These are phyloP conservation scores for Phytophthora cryptogea DNA, from an alignment of 352 stramenopile species.

Conservation along the genomic window DNA sequence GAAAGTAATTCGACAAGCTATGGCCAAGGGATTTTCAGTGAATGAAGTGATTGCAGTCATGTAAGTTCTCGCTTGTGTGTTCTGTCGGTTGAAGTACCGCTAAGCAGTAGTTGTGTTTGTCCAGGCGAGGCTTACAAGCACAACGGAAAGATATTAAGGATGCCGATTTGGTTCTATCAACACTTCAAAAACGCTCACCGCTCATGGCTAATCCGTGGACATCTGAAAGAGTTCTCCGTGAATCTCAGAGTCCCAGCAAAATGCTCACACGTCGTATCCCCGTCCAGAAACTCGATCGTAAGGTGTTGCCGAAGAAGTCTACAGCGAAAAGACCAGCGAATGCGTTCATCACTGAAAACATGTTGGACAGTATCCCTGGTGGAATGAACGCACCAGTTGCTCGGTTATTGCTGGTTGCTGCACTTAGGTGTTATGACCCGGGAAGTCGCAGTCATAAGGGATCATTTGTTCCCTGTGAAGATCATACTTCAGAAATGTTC, in stretches of 20 bases:
- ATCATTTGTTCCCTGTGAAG: conserved; percentile 41
- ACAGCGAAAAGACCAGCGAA: conserved; percentile 4
- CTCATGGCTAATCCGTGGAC: conserved; percentile 65
- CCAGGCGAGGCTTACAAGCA: conserved; percentile 56
- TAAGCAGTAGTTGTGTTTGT: neutral
- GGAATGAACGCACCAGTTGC: conserved; percentile 54
- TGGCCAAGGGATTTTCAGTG: conserved; percentile 54
- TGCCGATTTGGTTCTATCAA: conserved; percentile 39
- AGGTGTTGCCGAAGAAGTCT: conserved; percentile 1
- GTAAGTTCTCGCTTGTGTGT: conserved; percentile 28
- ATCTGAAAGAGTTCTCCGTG: conserved; percentile 39
- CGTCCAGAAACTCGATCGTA: neutral
- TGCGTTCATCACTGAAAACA: conserved; percentile 44
- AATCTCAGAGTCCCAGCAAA: conserved; percentile 11
- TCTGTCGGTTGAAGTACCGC: neutral
- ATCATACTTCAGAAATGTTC: conserved; percentile 42
- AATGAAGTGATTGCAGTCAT: conserved; percentile 60
- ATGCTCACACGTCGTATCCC: neutral
- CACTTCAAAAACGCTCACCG: conserved; percentile 46
- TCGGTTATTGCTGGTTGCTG: conserved; percentile 51
- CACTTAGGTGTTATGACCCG: conserved; percentile 53
- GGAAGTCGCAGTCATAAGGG: conserved; percentile 33
- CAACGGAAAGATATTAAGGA: conserved; percentile 51
- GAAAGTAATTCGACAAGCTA: conserved; percentile 51
- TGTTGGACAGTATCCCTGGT: conserved; percentile 57